Conservation (phyloP, 1,284 basidiomycete species). For the Apiotrichum domesticum region DNA sequence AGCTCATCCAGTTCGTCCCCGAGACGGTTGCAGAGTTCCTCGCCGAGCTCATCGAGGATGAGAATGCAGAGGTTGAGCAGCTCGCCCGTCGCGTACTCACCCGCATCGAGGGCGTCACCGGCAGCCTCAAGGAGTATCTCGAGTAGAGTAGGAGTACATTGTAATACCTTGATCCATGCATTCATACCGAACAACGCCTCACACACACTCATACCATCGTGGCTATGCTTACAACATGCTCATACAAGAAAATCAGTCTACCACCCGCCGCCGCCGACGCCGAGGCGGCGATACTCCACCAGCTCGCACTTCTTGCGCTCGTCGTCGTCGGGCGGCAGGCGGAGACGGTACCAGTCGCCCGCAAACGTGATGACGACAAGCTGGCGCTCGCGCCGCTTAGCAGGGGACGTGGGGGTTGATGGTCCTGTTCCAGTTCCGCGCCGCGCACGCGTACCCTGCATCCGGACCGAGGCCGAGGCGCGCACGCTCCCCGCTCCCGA, state of each 20-base stretch:
- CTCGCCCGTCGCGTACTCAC: conserved; percentile 46
- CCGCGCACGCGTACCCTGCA: too few relatives aligned
- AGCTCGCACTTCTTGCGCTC: conserved; percentile 31
- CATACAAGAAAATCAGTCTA: conserved; percentile 7
- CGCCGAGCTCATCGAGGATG: conserved; percentile 51
- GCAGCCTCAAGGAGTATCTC: conserved; percentile 47
- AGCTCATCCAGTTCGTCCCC: conserved; percentile 51
- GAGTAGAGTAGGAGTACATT: conserved; percentile 21
- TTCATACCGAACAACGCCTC: too few relatives aligned
- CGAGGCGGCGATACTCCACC: conserved; percentile 41
- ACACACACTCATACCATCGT: too few relatives aligned
- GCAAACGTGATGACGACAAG: conserved; percentile 77
- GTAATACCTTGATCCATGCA: not conserved
- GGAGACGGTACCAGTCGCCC: conserved; percentile 87
- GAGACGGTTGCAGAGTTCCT: conserved; percentile 52
- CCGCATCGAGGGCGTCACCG: conserved; percentile 47
- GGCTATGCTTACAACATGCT: not conserved
- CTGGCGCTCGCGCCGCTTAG: conserved; percentile 56
- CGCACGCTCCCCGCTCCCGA: not conserved
- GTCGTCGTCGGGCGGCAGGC: conserved; percentile 52
- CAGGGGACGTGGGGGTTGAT: not conserved
- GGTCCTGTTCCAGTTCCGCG: not conserved
- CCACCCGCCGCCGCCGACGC: conserved; percentile 41
- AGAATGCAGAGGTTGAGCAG: conserved; percentile 46
- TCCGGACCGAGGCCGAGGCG: not conserved